phyloP scores from a whole-genome alignment of 2,329 filamentous ascomycete genomes.

The Penicillium brasilianum region DNA sequence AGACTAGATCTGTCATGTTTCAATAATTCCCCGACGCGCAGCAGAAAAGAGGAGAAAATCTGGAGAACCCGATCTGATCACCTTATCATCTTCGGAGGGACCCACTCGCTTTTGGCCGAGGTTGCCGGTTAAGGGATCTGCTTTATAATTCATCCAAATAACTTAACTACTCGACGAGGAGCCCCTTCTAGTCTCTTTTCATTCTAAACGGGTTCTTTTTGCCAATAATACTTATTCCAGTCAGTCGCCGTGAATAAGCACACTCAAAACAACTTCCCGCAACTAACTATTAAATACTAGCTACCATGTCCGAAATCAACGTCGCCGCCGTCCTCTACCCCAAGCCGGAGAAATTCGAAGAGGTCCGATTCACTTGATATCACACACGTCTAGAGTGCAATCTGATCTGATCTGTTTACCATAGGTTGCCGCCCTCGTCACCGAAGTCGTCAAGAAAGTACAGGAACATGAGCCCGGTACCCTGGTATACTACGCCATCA shows the following conservation, averaged over 20 bases:
- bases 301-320: conserved; percentile 39
- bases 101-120: conserved; percentile 29
- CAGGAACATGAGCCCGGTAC: conserved; percentile 40
- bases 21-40: not conserved
- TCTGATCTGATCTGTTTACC: not conserved
- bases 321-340: conserved; percentile 37
- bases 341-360: conserved; percentile 40
- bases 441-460: conserved; percentile 36
- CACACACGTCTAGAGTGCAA: no score
- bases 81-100: conserved; percentile 8
- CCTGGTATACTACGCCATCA: conserved; percentile 38
- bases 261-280: not conserved
- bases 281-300: not conserved
- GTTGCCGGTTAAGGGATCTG: conserved; percentile 9
- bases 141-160: no score
- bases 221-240: not conserved
- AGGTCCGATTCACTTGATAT: conserved; percentile 30
- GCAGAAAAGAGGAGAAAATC: not conserved
- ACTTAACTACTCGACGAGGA: not conserved
- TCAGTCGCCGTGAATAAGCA: not conserved
- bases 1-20: not conserved
- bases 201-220: not conserved
- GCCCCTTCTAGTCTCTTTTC: not conserved
- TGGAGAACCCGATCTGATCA: conserved; percentile 14
- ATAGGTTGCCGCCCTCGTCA: conserved; percentile 34